These are phyloP conservation scores for Excoecaria cochinchinensis DNA, from an alignment of 345 rosid species.

Conservation along the genomic window DNA sequence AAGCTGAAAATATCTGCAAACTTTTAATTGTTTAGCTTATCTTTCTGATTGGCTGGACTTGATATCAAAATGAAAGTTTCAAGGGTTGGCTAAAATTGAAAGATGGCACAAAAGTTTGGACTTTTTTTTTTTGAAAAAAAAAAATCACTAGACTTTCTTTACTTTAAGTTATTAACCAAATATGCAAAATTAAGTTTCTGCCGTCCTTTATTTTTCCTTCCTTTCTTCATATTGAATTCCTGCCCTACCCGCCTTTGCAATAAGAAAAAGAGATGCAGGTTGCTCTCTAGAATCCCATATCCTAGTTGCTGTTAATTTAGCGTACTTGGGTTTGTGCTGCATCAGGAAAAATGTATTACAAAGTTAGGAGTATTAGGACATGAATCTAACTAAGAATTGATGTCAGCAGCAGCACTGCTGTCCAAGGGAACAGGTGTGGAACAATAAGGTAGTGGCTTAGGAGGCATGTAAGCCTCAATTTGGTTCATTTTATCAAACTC, in stretches of 20 bases:
- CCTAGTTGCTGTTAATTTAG: neutral
- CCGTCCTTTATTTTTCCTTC: neutral
- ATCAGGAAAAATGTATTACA: neutral
- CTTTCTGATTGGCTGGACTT: too few species aligned
- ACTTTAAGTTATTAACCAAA: neutral
- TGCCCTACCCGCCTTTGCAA: neutral
- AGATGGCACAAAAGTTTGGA: neutral
- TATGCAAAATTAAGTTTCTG: neutral
- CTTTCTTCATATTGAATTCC: neutral
- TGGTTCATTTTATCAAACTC: neutral
- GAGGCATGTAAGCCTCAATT: neutral
- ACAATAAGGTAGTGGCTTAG: neutral
- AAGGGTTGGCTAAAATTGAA: too few species aligned
- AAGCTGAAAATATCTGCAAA: neutral
- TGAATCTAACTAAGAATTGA: neutral
- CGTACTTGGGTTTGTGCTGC: neutral
- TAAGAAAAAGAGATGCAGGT: neutral
- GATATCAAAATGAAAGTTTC: too few species aligned
- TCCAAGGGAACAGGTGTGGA: neutral
- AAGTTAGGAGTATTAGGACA: neutral
- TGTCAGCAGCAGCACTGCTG: neutral
- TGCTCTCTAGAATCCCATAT: neutral
- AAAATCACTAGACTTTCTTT: neutral
- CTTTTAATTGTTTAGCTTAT: too few species aligned
- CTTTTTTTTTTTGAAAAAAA: neutral